Evolutionary conservation across 768 basidiomycete genomes (phyloP).

Genomic region (Mycena indigotica): DNA sequence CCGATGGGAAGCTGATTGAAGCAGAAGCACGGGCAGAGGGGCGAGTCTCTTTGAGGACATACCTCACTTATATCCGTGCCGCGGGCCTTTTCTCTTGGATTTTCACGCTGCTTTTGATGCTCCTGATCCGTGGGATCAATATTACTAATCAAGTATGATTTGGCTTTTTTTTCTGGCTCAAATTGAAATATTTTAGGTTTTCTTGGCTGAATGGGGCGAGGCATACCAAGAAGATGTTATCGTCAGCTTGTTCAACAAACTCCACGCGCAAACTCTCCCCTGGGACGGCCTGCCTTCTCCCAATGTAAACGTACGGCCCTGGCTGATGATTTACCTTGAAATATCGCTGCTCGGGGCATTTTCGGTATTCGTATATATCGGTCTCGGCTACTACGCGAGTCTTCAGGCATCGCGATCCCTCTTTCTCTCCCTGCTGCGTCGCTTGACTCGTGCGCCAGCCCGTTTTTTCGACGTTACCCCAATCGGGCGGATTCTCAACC

Average conservation of each 20-base stretch:
- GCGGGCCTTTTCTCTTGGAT: conserved; percentile 60
- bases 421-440: conserved; percentile 54
- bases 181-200: conserved; percentile 45
- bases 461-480: conserved; percentile 77
- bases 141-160: conserved; percentile 56
- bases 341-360: conserved; percentile 64
- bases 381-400: conserved; percentile 68
- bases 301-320: conserved; percentile 60
- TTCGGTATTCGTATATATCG: conserved; percentile 54
- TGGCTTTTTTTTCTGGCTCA: background rate
- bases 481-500: conserved; percentile 76
- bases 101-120: conserved; percentile 51
- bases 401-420: conserved; percentile 65
- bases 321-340: conserved; percentile 64
- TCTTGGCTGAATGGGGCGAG: conserved; percentile 69
- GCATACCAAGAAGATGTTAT: conserved; percentile 50
- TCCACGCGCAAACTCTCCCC: conserved; percentile 34
- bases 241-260: conserved; percentile 14
- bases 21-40: conserved; percentile 70
- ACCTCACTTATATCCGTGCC: conserved; percentile 63
- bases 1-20: conserved; percentile 59
- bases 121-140: conserved; percentile 57
- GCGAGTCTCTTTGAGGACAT: conserved; percentile 58
- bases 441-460: conserved; percentile 63
- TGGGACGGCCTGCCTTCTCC: conserved; percentile 61